Conservation (phyloP, 495 filamentous ascomycete genomes). For the Thozetella sp. region DNA sequence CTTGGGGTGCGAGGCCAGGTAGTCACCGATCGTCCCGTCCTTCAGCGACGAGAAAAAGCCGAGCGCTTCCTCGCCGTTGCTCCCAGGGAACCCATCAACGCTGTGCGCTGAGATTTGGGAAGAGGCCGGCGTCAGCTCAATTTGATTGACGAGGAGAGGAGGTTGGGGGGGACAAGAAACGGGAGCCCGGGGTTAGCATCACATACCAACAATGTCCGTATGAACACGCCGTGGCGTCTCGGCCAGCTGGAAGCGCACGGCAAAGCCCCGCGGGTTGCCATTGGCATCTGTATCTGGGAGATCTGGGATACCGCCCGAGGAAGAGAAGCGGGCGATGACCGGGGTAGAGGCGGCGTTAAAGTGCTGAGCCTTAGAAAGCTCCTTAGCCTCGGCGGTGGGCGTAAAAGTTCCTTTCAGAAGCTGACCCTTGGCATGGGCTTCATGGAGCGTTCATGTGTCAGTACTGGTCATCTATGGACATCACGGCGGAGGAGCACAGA, state of each 20-base stretch:
- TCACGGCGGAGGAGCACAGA: not conserved
- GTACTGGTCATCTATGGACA: not conserved
- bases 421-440: slow-evolving; percentile 54
- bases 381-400: slow-evolving; percentile 36
- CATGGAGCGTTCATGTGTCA: not conserved
- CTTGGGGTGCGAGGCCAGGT: slow-evolving; percentile 40
- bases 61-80: slow-evolving; percentile 49
- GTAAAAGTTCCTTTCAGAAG: slow-evolving; percentile 52
- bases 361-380: slow-evolving; percentile 49
- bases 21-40: slow-evolving; percentile 32
- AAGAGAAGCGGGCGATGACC: slow-evolving; percentile 52
- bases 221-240: slow-evolving; percentile 40
- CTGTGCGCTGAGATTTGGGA: slow-evolving; percentile 32
- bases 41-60: slow-evolving; percentile 41
- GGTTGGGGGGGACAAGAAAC: no score
- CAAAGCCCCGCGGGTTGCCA: slow-evolving; percentile 50
- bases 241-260: slow-evolving; percentile 49
- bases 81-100: slow-evolving; percentile 46
- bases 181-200: no score
- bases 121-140: not conserved
- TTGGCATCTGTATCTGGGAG: slow-evolving; percentile 52
- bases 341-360: slow-evolving; percentile 47
- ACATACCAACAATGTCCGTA: slow-evolving; percentile 50
- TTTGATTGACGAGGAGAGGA: not conserved
- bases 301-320: slow-evolving; percentile 50